Evolutionary conservation across 2,329 filamentous ascomycete genomes (phyloP), one percentile per base, ranked within the genome.

Genomic region (Hypoxylon sp.): DNA sequence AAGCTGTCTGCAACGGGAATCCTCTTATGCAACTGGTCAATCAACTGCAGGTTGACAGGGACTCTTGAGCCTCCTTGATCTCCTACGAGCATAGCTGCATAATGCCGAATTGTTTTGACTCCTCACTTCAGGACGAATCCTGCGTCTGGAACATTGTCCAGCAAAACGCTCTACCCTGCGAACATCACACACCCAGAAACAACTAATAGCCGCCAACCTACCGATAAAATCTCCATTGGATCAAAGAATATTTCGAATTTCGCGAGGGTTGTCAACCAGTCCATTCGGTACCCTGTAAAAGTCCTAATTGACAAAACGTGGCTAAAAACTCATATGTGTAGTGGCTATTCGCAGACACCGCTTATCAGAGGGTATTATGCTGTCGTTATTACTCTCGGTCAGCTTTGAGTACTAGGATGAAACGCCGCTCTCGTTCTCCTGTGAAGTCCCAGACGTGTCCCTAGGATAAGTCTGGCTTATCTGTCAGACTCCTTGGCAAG

Each of bases 101-200:
- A 66, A 73, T 62, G 46, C 68, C 67, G 55, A 61, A 52, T 59
- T 70, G 62, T 72, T 70, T 70, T 68, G 64, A 58, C 67, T 51
- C 60, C 63, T 50, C 53, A 58, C 58, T 63, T 63, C 57, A 69
- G 55, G 46, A 60, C 65, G 63, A 73, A 72, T 71, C 70, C 70
- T 66, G 59, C 21, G 68, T 67, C 65, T 70, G 68, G 65, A 64
- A 70, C 72, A 32, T 46, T 45, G 48, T 64, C 49, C 57, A 67
- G 57, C 55, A 68, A 61, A 69, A 71, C 63, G 45, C 68, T n/a
- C 43, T 67, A 49, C 70, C 66, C 60, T 63, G 72, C 57, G 71
- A 55, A 64, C 64, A 75, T 75, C 74, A 74, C 60, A 69, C 70
- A 68, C 56, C 60, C 55, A 63, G 65, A 68, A 62, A 67, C 62